Base-by-base conservation (phyloP, 495 filamentous ascomycete genomes). In the Hypoxylon lienhwacheense region DNA sequence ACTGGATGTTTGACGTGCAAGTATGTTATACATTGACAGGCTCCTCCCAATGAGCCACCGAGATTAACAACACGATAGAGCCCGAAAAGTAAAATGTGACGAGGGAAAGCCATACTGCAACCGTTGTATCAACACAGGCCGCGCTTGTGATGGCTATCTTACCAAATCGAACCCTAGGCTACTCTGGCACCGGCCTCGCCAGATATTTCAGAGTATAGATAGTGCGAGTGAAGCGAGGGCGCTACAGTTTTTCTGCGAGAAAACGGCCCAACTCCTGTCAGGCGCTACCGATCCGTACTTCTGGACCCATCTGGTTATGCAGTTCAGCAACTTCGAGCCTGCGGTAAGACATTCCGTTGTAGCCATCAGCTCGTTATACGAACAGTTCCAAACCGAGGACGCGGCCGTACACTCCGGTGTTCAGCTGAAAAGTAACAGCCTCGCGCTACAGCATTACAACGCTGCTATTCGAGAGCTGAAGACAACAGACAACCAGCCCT, bases 301-400 rank as follows among this genome's bases (percentile, higher is more conserved):
- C 63, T 84, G 81, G 81, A 67, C 72, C 37, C 70, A 61, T 8
- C 55, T 77, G 10, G 74, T 83, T 2, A 71, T 75, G 14, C 77
- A 79, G 57, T 66, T 77, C 4, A 74, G 71, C 33, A 71, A 73
- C 10, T 67, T 63, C 32, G 77, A 83, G 29, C 76, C 79, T 0
- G 77, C 80, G 0, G 70, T 82, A 1, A 79, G 78, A 64, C 77
- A 83, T 63, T 80, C 79, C 7, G 77, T 83, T 53, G 77, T 56
- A 53, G 77, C 66, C 47, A 78, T 51, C 26, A 65, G 64, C 29
- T 64, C 58, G 15, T 53, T 72, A 11, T 72, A 69, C 39, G 67
- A 69, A 35, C 59, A 53, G 22, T 49, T 65, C 3, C 57, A 65
- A 10, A 48, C 55, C 28, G 36, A 12, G 21, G 37, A 45, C 6